phyloP scores from a whole-genome alignment of 1,284 basidiomycete genomes.

The Volvariella surrecta region DNA sequence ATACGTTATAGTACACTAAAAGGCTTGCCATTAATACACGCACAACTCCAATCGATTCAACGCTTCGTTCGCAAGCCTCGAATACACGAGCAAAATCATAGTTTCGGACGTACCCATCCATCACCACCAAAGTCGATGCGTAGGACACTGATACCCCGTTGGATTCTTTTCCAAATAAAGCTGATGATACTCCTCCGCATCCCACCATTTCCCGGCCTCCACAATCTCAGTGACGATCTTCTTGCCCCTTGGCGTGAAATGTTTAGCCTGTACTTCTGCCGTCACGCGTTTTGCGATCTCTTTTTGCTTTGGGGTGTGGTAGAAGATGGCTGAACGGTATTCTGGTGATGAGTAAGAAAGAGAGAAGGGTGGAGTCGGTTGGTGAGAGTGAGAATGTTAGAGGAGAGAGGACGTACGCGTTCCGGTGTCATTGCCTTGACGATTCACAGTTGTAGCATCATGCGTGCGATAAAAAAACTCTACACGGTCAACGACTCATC shows the following conservation, averaged over 20 bases:
- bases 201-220: slow-evolving; percentile 64
- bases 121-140: slow-evolving; percentile 39
- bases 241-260: slow-evolving; percentile 66
- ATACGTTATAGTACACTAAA: too few species aligned
- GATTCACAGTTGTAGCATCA: slow-evolving; percentile 81
- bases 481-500: slow-evolving; percentile 16
- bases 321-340: slow-evolving; percentile 93
- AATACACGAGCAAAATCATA: too few species aligned
- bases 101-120: too few species aligned
- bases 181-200: slow-evolving; percentile 85
- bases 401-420: slow-evolving; percentile 48
- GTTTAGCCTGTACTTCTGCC: slow-evolving; percentile 77
- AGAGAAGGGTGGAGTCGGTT: not conserved
- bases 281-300: slow-evolving; percentile 74
- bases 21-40: too few species aligned
- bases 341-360: slow-evolving; percentile 35
- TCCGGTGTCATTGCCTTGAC: slow-evolving; percentile 72
- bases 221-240: slow-evolving; percentile 75
- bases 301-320: slow-evolving; percentile 69
- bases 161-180: slow-evolving; percentile 68
- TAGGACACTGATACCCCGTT: slow-evolving; percentile 39
- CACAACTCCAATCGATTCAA: too few species aligned
- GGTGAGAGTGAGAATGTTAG: not conserved
- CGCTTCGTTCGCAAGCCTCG: too few species aligned
- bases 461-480: slow-evolving; percentile 96